phyloP scores from a whole-genome alignment of 1,139 yeast species.

The Pichia sp. region DNA sequence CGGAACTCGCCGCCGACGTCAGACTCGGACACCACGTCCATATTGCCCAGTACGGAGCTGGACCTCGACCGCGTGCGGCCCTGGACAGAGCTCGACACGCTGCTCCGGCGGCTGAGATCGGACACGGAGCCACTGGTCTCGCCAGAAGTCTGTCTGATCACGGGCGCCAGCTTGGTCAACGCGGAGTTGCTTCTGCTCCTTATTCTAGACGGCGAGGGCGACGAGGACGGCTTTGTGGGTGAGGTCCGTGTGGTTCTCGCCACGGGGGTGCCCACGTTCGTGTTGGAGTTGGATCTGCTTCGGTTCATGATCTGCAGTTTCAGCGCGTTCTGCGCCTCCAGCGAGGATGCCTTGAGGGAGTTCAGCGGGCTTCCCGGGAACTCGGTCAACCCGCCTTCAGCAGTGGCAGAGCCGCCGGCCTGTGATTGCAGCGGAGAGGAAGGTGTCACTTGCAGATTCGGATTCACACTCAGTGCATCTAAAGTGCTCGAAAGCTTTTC shows the following conservation, averaged over 20 bases:
- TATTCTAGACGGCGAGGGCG: conserved; percentile 16
- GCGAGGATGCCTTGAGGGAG: conserved; percentile 23
- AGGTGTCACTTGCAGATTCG: not conserved
- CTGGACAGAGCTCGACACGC: conserved; percentile 9
- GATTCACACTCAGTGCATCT: not conserved
- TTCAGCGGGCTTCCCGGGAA: conserved; percentile 29
- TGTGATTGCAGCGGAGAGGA: conserved; percentile 1
- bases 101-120: conserved; percentile 5
- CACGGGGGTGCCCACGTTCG: not conserved
- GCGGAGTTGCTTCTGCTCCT: conserved; percentile 26
- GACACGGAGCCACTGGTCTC: conserved; percentile 1
- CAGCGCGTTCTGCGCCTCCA: conserved; percentile 19
- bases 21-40: conserved; percentile 19
- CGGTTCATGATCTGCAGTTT: conserved; percentile 17
- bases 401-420: too few species aligned
- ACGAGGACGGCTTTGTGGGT: conserved; percentile 12
- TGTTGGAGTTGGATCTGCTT: conserved; percentile 10
- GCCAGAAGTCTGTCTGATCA: not conserved
- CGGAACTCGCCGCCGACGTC: conserved; percentile 8
- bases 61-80: conserved; percentile 19
- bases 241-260: not conserved
- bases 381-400: conserved; percentile 1
- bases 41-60: conserved; percentile 21
- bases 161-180: not conserved
- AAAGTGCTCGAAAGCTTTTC: not conserved